These are phyloP conservation scores for Cystobasidium ongulense DNA, from an alignment of 768 basidiomycete genomes.

Conservation along the genomic window DNA sequence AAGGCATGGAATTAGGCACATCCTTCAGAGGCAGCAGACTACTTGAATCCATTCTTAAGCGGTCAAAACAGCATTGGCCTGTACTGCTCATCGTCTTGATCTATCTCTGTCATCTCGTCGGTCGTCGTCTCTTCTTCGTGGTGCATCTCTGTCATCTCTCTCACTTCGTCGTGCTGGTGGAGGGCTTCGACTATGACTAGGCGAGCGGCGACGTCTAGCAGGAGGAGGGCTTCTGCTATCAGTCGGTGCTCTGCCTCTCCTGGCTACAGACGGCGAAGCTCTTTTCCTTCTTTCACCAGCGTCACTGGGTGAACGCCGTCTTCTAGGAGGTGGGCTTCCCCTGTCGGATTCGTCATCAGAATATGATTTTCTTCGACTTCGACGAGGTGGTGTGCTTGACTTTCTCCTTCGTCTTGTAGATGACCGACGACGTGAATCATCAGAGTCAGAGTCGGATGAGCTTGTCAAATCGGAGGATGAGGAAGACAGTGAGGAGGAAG, in stretches of 20 bases:
- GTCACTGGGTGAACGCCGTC: not conserved
- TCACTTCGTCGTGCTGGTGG: not conserved
- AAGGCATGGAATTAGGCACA: too few relatives aligned
- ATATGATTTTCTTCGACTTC: not conserved
- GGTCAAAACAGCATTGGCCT: not conserved
- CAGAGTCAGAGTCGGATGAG: constrained; percentile 9
- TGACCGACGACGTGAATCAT: constrained; percentile 5
- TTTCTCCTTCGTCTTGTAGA: constrained; percentile 1
- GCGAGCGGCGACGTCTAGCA: not conserved
- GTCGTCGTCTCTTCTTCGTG: not conserved
- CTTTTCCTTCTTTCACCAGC: not conserved
- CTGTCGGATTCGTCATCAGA: not conserved
- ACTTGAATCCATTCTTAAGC: too few relatives aligned
- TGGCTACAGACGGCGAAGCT: not conserved
- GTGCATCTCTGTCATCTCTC: constrained; percentile 12
- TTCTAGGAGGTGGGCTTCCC: constrained; percentile 2
- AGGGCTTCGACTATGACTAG: not conserved
- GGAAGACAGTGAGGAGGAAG: constrained; percentile 25
- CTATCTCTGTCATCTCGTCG: not conserved
- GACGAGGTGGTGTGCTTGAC: constrained; percentile 6
- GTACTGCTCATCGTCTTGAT: not conserved
- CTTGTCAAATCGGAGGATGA: constrained; percentile 19
- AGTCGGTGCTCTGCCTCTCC: not conserved
- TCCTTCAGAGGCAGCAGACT: too few relatives aligned
- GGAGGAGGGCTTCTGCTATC: constrained; percentile 1